Evolutionary conservation across 2,329 filamentous ascomycete genomes (phyloP).

Genomic region (Monosporascus sp.): DNA sequence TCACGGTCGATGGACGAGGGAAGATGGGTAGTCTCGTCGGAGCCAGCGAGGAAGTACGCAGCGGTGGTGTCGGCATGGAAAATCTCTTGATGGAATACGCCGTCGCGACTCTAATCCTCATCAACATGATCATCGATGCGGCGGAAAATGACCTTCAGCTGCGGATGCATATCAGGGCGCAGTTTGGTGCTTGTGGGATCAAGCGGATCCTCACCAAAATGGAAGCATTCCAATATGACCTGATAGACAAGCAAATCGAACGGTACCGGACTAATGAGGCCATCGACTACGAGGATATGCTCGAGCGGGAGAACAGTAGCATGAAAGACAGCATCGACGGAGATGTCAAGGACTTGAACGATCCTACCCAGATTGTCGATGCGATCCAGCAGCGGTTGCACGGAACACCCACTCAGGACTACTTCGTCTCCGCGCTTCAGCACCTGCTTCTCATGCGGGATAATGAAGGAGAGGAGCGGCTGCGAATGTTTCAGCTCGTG

Average conservation of each 20-base stretch:
- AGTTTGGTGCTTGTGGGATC: slow-evolving; percentile 93
- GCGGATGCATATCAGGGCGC: slow-evolving; percentile 87
- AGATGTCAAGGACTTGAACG: slow-evolving; percentile 85
- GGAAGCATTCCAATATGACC: slow-evolving; percentile 96
- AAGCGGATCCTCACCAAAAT: slow-evolving; percentile 93
- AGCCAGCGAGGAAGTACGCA: slow-evolving; percentile 91
- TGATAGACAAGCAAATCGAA: slow-evolving; percentile 97
- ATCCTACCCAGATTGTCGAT: slow-evolving; percentile 89
- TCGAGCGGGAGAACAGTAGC: slow-evolving; percentile 85
- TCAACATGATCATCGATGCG: slow-evolving; percentile 95
- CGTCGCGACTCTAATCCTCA: slow-evolving; percentile 84
- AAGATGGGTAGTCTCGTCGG: slow-evolving; percentile 99
- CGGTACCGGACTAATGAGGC: slow-evolving; percentile 89
- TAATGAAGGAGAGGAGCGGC: slow-evolving; percentile 83
- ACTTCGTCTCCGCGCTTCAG: slow-evolving; percentile 92
- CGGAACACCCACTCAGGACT: slow-evolving; percentile 83
- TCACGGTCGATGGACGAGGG: slow-evolving; percentile 91
- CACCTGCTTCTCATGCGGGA: slow-evolving; percentile 90
- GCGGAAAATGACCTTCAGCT: slow-evolving; percentile 84
- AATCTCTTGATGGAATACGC: slow-evolving; percentile 99
- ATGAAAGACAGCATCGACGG: slow-evolving; percentile 83
- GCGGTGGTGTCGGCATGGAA: slow-evolving; percentile 96
- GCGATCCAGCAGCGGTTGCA: slow-evolving; percentile 82
- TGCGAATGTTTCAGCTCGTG: slow-evolving; percentile 95
- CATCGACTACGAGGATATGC: slow-evolving; percentile 96